Evolutionary conservation across 2,329 filamentous ascomycete species (phyloP), one percentile per base, ranked within the genome.

Genomic region (Escovopsis sp.): DNA sequence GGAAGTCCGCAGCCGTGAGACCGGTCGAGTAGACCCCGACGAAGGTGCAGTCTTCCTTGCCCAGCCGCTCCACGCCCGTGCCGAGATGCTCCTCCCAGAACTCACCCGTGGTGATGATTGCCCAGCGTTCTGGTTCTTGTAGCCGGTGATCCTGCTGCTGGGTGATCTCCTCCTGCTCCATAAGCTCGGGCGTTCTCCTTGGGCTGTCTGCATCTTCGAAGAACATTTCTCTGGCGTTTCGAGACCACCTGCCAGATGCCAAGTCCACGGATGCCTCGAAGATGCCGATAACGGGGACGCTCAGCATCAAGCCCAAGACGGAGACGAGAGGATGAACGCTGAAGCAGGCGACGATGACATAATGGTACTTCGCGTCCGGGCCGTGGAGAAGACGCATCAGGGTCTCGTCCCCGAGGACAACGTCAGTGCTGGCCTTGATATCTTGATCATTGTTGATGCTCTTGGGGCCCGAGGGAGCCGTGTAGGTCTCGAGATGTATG

Each of bases 261-360:
- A 29, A 9, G 8, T 11, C 11, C 7, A 29, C 27, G 7, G 27
- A 29, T 1, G 86, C 82, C 60, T 95, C 88, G 53, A 95, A 91
- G 43, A 96, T 94, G 6, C 89, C 88, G 6, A 52, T 59, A 11
- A 62, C 52, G 6, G 55, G 48, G 5, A 52, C 46, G 15, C 25
- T 60, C 40, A 57, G 52, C 44, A 1, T 55, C 3, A 12, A 48
- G 11, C 65, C 59, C 12, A 94, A 63, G 39, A 70, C 59, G 0
- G 67, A 58, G 0, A 94, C 84, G 0, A 95, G 71, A 0, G 82
- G 78, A 54, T 95, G 87, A 1, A 82, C 76, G 45, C 84, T 91
- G 64, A 85, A 96, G 63, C 89, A 95, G 15, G 87, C 87, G 2
- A 95, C 72, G 1, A 95, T 70, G 47, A 93, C 79, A n/a, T 72